phyloP scores from a whole-genome alignment of 805 yeast species.

The Candida ascalaphidarum region DNA sequence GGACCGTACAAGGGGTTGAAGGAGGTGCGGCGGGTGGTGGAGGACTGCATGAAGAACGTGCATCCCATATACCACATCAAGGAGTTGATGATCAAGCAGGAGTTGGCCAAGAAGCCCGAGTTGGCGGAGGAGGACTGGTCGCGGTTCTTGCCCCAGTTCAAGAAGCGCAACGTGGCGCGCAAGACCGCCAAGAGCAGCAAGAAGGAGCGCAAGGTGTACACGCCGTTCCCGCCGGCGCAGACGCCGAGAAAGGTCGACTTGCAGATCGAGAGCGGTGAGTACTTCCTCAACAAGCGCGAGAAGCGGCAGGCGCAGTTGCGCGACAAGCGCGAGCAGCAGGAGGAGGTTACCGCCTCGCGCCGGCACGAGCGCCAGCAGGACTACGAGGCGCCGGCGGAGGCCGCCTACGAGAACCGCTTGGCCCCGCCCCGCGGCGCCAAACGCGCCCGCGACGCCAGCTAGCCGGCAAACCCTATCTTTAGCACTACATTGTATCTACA shows the following conservation, averaged over 20 bases:
- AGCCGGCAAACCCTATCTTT: not conserved
- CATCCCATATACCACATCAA: constrained; percentile 98
- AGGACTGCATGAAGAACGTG: constrained; percentile 93
- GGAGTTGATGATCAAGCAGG: constrained; percentile 95
- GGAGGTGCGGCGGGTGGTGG: constrained; percentile 87
- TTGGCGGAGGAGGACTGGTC: constrained; percentile 95
- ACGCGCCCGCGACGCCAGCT: too few species aligned
- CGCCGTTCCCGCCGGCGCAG: constrained; percentile 99
- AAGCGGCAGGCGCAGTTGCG: constrained; percentile 63
- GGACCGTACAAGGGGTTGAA: constrained; percentile 93
- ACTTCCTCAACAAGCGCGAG: constrained; percentile 82
- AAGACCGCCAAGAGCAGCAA: constrained; percentile 70
- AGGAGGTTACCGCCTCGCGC: constrained; percentile 54
- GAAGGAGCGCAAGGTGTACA: constrained; percentile 71
- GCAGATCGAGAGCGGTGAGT: constrained; percentile 97
- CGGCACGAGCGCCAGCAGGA: constrained; percentile 68
- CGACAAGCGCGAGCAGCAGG: constrained; percentile 75
- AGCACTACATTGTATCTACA: too few species aligned
- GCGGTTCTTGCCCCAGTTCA: constrained; percentile 91
- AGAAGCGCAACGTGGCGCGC: constrained; percentile 92
- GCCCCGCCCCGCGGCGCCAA: constrained; percentile 1
- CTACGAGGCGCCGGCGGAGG: constrained; percentile 82
- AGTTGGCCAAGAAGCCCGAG: constrained; percentile 90
- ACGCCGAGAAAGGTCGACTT: constrained; percentile 94
- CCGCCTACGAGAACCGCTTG: constrained; percentile 37